phyloP scores from a whole-genome alignment of 495 filamentous ascomycete genomes.

The Lepraria neglecta region DNA sequence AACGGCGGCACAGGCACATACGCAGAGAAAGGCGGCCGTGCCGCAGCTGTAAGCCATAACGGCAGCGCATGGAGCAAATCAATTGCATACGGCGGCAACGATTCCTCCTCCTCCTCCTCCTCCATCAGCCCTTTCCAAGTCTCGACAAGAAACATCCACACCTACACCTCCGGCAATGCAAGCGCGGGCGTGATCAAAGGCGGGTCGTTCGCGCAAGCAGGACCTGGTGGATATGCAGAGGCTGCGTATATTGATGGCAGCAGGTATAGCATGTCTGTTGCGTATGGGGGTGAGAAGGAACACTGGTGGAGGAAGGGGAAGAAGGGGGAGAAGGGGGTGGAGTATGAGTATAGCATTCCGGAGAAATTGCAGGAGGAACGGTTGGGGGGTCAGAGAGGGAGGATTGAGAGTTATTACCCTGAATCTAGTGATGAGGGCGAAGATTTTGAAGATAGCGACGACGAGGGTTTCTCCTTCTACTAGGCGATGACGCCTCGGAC shows the following conservation, averaged over 20 bases:
- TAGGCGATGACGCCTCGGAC: too few relatives aligned
- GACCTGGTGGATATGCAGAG: background rate
- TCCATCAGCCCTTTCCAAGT: background rate
- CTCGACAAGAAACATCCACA: background rate
- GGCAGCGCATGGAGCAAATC: slow-evolving; percentile 12
- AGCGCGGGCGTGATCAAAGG: background rate
- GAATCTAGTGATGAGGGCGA: too few relatives aligned
- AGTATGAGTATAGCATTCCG: too few relatives aligned
- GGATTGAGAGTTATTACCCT: too few relatives aligned
- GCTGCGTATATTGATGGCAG: slow-evolving; percentile 1
- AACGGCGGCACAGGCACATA: background rate
- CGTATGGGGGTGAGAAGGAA: background rate
- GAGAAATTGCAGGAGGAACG: too few relatives aligned
- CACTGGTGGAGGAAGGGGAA: too few relatives aligned
- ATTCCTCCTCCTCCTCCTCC: too few relatives aligned
- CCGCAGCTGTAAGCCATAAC: slow-evolving; percentile 1
- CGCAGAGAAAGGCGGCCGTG: background rate
- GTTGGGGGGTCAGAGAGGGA: too few relatives aligned
- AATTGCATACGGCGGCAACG: slow-evolving; percentile 5
- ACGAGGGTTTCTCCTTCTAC: too few relatives aligned
- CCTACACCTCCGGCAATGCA: slow-evolving; percentile 6
- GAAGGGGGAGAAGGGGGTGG: too few relatives aligned
- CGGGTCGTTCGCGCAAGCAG: background rate
- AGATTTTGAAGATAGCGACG: too few relatives aligned
- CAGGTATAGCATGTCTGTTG: background rate